Evolutionary conservation across 164 flowering plant species (phyloP).

Genomic region (Warburgia ugandensis): DNA sequence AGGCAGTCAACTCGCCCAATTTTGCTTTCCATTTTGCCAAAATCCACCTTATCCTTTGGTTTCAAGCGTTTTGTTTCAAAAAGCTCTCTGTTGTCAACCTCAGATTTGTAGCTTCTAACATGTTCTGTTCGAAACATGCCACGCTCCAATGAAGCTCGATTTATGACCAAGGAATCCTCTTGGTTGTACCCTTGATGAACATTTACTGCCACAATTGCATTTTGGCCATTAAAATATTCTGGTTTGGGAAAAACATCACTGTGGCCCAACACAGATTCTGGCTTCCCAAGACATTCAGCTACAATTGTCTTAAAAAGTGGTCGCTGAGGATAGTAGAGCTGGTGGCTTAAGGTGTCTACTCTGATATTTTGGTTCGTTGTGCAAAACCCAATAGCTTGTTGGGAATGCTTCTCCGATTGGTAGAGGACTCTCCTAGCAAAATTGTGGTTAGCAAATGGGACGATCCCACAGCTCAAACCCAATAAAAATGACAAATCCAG

Average conservation of each 20-base stretch:
- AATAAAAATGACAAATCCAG: slow-evolving; percentile 67
- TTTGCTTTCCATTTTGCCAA: slow-evolving; percentile 69
- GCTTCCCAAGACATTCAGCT: slow-evolving; percentile 75
- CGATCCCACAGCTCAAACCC: slow-evolving; percentile 79
- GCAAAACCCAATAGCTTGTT: slow-evolving; percentile 82
- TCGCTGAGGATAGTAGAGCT: slow-evolving; percentile 75
- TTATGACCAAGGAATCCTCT: slow-evolving; percentile 93
- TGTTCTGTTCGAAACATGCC: slow-evolving; percentile 90
- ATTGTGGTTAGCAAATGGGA: slow-evolving; percentile 92
- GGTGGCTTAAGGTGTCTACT: slow-evolving; percentile 75
- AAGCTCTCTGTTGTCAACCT: slow-evolving; percentile 62
- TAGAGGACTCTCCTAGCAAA: slow-evolving; percentile 83
- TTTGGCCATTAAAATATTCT: slow-evolving; percentile 80
- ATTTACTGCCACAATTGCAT: slow-evolving; percentile 90
- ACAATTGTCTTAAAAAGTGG: slow-evolving; percentile 70
- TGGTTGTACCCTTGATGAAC: slow-evolving; percentile 93
- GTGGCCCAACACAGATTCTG: slow-evolving; percentile 36
- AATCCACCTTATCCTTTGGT: slow-evolving; percentile 49
- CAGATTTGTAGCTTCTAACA: slow-evolving; percentile 75
- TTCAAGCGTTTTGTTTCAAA: slow-evolving; percentile 33
- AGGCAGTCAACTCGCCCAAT: slow-evolving; percentile 84
- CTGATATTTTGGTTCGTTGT: slow-evolving; percentile 71
- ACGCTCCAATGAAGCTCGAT: slow-evolving; percentile 84
- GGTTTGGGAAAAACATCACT: slow-evolving; percentile 42
- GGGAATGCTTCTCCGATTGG: slow-evolving; percentile 85